These are phyloP conservation scores for Xylaria castorea DNA, from an alignment of 495 filamentous ascomycete genomes.

Conservation along the genomic window DNA sequence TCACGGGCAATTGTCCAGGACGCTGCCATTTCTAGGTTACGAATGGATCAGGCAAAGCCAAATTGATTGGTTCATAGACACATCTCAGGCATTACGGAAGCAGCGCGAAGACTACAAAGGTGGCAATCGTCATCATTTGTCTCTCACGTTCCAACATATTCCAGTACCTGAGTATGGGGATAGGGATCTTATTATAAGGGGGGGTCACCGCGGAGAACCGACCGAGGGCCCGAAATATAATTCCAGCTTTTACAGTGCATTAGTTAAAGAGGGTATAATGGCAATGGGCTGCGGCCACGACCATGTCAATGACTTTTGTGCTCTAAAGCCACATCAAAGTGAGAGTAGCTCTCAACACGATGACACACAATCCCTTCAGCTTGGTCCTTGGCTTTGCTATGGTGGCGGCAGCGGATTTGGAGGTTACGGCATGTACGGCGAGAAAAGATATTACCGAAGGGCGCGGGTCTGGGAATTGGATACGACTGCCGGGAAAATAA, in stretches of 20 bases:
- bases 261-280: conserved; percentile 44
- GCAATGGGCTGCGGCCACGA: conserved; percentile 48
- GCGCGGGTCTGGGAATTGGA: conserved; percentile 47
- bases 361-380: conserved; percentile 18
- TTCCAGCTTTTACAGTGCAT: conserved; percentile 48
- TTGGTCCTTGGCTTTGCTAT: conserved; percentile 47
- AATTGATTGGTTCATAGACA: conserved; percentile 47
- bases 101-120: conserved; percentile 38
- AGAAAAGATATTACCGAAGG: conserved; percentile 46
- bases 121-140: conserved; percentile 35
- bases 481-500: conserved; percentile 42
- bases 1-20: conserved; percentile 41
- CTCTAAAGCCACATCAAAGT: conserved; percentile 32
- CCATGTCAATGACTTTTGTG: conserved; percentile 51
- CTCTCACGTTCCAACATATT: conserved; percentile 44
- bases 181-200: conserved; percentile 36
- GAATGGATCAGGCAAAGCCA: conserved; percentile 48
- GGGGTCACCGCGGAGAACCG: conserved; percentile 44
- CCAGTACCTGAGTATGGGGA: conserved; percentile 45
- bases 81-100: conserved; percentile 42
- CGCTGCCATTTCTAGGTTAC: conserved; percentile 37
- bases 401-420: conserved; percentile 47
- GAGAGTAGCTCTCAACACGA: not conserved
- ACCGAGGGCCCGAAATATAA: conserved; percentile 46
- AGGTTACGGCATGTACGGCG: conserved; percentile 46